phyloP scores from a whole-genome alignment of 768 basidiomycete genomes.

The Pisolithus tinctorius region DNA sequence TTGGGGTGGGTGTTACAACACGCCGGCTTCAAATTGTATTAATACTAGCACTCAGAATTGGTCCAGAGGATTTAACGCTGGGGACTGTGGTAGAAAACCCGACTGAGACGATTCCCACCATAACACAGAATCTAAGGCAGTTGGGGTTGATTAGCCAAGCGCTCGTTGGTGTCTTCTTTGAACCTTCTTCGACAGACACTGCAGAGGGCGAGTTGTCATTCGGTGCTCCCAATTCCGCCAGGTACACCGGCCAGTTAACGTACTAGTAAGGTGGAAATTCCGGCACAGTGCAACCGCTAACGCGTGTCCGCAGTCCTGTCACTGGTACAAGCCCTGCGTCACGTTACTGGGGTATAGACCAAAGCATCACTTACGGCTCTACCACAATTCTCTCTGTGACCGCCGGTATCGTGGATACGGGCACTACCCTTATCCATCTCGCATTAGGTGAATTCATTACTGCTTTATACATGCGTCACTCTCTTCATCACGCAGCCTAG shows the following conservation, averaged over 20 bases:
- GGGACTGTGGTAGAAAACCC: conserved; percentile 11
- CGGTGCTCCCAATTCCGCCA: conserved; percentile 25
- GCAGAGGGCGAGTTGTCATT: conserved; percentile 10
- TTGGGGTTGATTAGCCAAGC: background rate
- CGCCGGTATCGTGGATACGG: conserved; percentile 58
- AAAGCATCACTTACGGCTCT: conserved; percentile 45
- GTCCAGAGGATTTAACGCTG: conserved; percentile 26
- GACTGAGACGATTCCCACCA: conserved; percentile 18
- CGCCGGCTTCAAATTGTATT: background rate
- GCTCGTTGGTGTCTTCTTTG: background rate
- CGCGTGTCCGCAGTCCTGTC: conserved; percentile 21
- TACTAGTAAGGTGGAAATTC: too few species aligned
- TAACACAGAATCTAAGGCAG: conserved; percentile 2
- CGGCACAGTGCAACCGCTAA: too few species aligned
- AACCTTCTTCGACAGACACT: background rate
- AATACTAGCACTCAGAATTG: conserved; percentile 9
- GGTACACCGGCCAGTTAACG: too few species aligned
- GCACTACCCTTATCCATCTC: conserved; percentile 46
- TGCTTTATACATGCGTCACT: background rate
- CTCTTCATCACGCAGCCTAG: conserved; percentile 3
- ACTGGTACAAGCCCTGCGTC: conserved; percentile 41
- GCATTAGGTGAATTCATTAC: conserved; percentile 29
- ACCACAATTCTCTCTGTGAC: conserved; percentile 38
- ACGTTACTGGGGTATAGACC: conserved; percentile 56
- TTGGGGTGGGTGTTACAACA: too few species aligned